Conservation (phyloP, 2,329 filamentous ascomycete genomes). For the Monilinia vaccinii-corymbosi region DNA sequence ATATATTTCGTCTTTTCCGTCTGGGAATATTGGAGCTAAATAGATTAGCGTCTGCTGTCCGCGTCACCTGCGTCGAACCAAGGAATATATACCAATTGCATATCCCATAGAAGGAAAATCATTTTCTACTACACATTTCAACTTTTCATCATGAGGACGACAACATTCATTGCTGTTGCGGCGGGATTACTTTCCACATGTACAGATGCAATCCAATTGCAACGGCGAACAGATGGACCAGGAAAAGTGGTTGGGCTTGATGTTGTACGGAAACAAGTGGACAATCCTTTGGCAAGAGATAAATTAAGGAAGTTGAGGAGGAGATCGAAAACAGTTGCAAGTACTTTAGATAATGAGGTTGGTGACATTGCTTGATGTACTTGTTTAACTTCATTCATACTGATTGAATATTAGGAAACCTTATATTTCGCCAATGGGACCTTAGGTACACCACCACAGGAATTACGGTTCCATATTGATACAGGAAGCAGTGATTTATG, state of each 20-base stretch:
- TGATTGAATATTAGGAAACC: constrained; percentile 39
- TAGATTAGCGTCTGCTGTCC: constrained; percentile 11
- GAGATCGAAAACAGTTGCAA: constrained; percentile 37
- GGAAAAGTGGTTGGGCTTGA: constrained; percentile 28
- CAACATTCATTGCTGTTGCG: constrained; percentile 21
- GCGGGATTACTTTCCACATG: constrained; percentile 23
- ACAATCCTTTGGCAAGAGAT: constrained; percentile 25
- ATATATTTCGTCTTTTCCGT: not conserved
- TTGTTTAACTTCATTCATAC: constrained; percentile 9
- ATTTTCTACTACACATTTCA: not conserved
- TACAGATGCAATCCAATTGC: constrained; percentile 23
- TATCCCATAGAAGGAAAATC: constrained; percentile 2
- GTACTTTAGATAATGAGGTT: constrained; percentile 48
- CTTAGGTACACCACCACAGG: constrained; percentile 52
- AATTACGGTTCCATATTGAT: constrained; percentile 51
- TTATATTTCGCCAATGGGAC: constrained; percentile 56
- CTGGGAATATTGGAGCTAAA: constrained; percentile 10
- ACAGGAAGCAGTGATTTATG: constrained; percentile 63
- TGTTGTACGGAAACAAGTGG: constrained; percentile 21
- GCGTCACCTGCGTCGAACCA: constrained; percentile 13
- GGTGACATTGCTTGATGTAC: not conserved
- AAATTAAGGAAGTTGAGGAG: constrained; percentile 35
- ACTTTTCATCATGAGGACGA: constrained; percentile 22
- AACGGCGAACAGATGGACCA: constrained; percentile 22
- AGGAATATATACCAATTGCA: constrained; percentile 2